Evolutionary conservation across 345 rosid species (phyloP), one percentile per base, ranked within the genome.

Genomic region (Sisymbrium altissimum): DNA sequence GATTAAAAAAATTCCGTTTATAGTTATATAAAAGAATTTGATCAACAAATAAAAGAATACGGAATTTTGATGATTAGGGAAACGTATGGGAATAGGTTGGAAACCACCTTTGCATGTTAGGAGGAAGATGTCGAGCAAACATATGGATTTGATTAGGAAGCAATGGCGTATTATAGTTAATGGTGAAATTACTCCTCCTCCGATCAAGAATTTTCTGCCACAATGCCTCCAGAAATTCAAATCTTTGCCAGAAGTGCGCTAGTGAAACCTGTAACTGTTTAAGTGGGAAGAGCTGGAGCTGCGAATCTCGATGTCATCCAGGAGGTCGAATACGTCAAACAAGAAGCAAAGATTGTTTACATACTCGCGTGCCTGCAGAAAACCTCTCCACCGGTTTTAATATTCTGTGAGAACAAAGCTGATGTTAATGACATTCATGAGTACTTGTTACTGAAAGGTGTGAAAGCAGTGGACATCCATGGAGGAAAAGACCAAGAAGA

Each of bases 281-380:
- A 91, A 54, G 97, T 89, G 30, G 98, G 98, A 64, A 88, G 96
- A 83, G 97, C 96, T 9, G 96, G 98, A 69, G 98, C 98, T 39
- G 98, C 98, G 64, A 93, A 93, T 78, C 93, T 93, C 8, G 98
- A 93, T 79, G 97, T 93, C 55, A 89, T 93, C 79, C 98, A 93
- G 76, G 98, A 93, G 81, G 97, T 91, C 8, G 94, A 93, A 80
- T 91, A 93, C 44, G 98, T 93, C 64, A 93, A 93, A 74, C 98
- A 89, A 78, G 97, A 93, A 78, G 98, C 96, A 3, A 93, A 91
- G 81, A 91, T 93, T 14, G 97, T 91, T 5, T 93, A 93, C 79
- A 97, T 93, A 62, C 94, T 91, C 5, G 94, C 89, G 68, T 91
- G 97, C 80, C 84, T 91, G 9, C 96, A 91, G 84, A 93, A 89